Percentiles rank a stretch among this genome's conserved stretches.
These are phyloP conservation scores for Candida easanensis DNA, from an alignment of 805 yeast genomes.

Conservation along the genomic window DNA sequence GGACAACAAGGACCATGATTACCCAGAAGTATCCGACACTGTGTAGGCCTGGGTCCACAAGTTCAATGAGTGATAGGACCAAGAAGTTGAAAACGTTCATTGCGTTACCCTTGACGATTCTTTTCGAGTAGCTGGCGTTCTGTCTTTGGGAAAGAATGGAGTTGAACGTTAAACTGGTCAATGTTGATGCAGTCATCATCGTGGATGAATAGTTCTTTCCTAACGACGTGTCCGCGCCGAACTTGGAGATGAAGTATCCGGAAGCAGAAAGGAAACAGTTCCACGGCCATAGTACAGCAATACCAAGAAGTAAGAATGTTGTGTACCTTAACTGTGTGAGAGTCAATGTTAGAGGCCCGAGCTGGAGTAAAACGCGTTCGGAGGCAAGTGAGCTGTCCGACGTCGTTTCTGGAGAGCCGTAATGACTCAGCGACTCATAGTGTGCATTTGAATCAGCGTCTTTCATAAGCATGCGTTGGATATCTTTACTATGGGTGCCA, in stretches of 20 bases:
- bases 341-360: slow-evolving; percentile 3
- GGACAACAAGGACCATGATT: slow-evolving; percentile 59
- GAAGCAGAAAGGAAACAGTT: slow-evolving; percentile 87
- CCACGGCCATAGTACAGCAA: slow-evolving; percentile 95
- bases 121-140: slow-evolving; percentile 47
- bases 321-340: slow-evolving; percentile 10
- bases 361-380: background rate
- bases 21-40: slow-evolving; percentile 37
- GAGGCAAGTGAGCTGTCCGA: background rate
- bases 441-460: slow-evolving; percentile 10
- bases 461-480: slow-evolving; percentile 6
- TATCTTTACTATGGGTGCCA: no score
- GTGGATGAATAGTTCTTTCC: slow-evolving; percentile 69
- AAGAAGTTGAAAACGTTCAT: slow-evolving; percentile 57
- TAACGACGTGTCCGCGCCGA: slow-evolving; percentile 47
- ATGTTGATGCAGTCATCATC: slow-evolving; percentile 84
- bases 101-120: slow-evolving; percentile 61
- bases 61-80: slow-evolving; percentile 25
- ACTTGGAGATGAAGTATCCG: slow-evolving; percentile 61
- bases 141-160: slow-evolving; percentile 65
- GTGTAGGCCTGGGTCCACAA: slow-evolving; percentile 19
- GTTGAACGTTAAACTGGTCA: slow-evolving; percentile 60
- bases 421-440: slow-evolving; percentile 9
- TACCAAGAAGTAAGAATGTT: slow-evolving; percentile 48
- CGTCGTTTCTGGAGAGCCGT: slow-evolving; percentile 3